phyloP scores from a whole-genome alignment of 176 grass and related monocot genomes.

The Carex scoparia region DNA sequence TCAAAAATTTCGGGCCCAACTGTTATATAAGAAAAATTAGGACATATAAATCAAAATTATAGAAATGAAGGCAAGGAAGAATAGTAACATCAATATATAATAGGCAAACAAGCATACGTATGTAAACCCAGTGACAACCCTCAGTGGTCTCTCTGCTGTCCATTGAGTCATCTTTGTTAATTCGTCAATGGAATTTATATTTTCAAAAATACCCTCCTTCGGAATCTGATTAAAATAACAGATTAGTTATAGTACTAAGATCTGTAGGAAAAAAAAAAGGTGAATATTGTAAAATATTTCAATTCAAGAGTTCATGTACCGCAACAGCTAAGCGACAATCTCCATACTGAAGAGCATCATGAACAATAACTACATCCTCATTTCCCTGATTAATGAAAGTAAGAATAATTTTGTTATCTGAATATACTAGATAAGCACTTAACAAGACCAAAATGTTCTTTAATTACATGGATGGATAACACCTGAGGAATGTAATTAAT shows the following conservation, averaged over 20 bases:
- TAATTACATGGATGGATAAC: neutral
- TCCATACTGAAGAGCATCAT: constrained; percentile 85
- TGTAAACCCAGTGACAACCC: constrained; percentile 88
- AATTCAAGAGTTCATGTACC: constrained; percentile 42
- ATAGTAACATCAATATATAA: constrained; percentile 14
- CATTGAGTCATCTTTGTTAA: constrained; percentile 82
- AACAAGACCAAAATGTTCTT: neutral
- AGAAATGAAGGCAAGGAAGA: neutral
- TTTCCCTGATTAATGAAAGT: constrained; percentile 44
- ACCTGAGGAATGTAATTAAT: too few species aligned
- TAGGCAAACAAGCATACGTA: constrained; percentile 46
- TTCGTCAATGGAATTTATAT: constrained; percentile 63
- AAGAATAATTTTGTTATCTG: neutral
- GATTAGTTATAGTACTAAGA: constrained; percentile 24
- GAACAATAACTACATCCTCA: constrained; percentile 82
- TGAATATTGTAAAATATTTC: constrained; percentile 1
- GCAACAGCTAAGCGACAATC: constrained; percentile 76
- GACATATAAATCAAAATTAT: constrained; percentile 25
- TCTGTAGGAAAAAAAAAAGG: neutral
- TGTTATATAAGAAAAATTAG: constrained; percentile 40
- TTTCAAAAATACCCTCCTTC: constrained; percentile 86
- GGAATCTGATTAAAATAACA: constrained; percentile 58
- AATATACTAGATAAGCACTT: constrained; percentile 7
- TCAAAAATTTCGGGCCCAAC: constrained; percentile 72
- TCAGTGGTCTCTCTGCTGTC: constrained; percentile 72